Conservation (phyloP, 768 basidiomycete species). For the Agaricus blazei region DNA sequence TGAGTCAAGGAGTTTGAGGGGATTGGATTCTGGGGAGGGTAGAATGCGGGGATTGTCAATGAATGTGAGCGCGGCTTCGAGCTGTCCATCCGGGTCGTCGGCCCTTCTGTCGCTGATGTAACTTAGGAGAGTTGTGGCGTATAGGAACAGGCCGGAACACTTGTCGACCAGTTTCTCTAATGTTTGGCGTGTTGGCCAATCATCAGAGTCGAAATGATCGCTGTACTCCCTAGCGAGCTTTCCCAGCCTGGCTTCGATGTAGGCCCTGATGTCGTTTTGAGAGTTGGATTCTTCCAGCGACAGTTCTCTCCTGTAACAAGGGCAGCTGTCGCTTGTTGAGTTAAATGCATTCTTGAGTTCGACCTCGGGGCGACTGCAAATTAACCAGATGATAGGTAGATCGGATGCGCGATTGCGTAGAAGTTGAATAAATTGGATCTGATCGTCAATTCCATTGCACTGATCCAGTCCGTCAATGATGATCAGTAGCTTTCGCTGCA, state of each 20-base stretch:
- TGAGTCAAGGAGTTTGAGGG: not conserved
- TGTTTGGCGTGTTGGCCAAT: not conserved
- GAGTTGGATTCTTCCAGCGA: not conserved
- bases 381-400: conserved; percentile 3
- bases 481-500: not conserved
- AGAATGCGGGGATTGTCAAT: not conserved
- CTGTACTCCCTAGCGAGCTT: not conserved
- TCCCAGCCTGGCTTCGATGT: not conserved
- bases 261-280: too few species aligned
- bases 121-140: conserved; percentile 4
- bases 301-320: not conserved
- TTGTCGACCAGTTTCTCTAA: conserved; percentile 3
- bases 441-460: not conserved
- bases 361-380: conserved; percentile 12
- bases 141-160: conserved; percentile 11
- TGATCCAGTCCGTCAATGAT: not conserved
- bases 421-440: not conserved
- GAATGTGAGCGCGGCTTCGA: not conserved
- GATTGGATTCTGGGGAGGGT: not conserved
- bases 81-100: not conserved
- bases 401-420: not conserved
- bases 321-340: too few species aligned
- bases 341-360: conserved; percentile 1
- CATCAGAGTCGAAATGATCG: conserved; percentile 1
- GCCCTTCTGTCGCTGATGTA: conserved; percentile 11